Conservation (phyloP, 1,139 yeast species). For the Suhomyces bokatorum region DNA sequence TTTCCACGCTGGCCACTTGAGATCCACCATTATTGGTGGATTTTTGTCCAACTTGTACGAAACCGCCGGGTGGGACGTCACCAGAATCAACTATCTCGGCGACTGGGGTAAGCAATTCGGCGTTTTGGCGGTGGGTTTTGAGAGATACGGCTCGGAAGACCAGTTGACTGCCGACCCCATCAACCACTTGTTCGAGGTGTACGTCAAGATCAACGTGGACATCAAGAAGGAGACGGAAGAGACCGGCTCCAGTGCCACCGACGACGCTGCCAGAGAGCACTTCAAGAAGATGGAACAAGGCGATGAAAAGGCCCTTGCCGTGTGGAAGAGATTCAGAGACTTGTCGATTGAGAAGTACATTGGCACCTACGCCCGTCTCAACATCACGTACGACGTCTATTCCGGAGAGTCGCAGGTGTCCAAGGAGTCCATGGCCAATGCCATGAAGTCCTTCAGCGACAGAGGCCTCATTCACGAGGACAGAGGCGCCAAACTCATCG, state of each 20-base stretch:
- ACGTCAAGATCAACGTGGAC: slow-evolving; percentile 83
- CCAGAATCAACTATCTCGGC: slow-evolving; percentile 90
- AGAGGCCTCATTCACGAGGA: slow-evolving; percentile 80
- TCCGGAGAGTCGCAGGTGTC: slow-evolving; percentile 97
- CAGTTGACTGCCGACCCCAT: slow-evolving; percentile 77
- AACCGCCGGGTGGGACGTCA: slow-evolving; percentile 85
- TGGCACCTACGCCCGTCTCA: slow-evolving; percentile 87
- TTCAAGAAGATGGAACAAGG: slow-evolving; percentile 95
- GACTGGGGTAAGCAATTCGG: slow-evolving; percentile 99
- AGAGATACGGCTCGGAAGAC: slow-evolving; percentile 80
- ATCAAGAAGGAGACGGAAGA: slow-evolving; percentile 56
- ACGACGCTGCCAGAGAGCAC: slow-evolving; percentile 83
- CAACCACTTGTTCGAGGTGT: slow-evolving; percentile 91
- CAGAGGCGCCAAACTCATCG: slow-evolving; percentile 88
- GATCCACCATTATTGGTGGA: slow-evolving; percentile 99
- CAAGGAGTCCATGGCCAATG: slow-evolving; percentile 67
- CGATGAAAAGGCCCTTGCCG: slow-evolving; percentile 70
- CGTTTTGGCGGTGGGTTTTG: slow-evolving; percentile 88
- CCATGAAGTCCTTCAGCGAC: slow-evolving; percentile 60
- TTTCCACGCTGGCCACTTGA: slow-evolving; percentile 98
- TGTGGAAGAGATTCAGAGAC: slow-evolving; percentile 91
- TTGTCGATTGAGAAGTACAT: slow-evolving; percentile 83
- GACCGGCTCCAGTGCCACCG: slow-evolving; percentile 62
- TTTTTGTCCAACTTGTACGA: slow-evolving; percentile 88
- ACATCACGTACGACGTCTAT: slow-evolving; percentile 81